phyloP scores from a whole-genome alignment of 2,329 filamentous ascomycete genomes.

The Colletotrichum paranaense region DNA sequence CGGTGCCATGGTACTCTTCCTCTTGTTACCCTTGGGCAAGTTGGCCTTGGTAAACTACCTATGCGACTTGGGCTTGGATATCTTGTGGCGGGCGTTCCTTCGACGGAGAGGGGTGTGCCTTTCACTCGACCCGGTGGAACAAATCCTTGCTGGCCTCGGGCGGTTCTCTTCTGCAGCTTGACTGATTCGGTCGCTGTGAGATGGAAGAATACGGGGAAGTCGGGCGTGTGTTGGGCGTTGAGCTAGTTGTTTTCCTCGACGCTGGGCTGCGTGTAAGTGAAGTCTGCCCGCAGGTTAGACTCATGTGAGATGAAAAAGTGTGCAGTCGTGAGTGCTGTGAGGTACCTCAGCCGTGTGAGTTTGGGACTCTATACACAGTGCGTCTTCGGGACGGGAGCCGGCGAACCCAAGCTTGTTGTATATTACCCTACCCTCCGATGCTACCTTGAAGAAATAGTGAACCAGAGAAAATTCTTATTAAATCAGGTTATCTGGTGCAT shows the following conservation, averaged over 20 bases:
- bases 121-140: background rate
- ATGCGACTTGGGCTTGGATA: background rate
- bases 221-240: background rate
- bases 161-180: background rate
- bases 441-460: background rate
- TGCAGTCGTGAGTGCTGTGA: background rate
- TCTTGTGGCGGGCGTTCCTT: background rate
- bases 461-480: background rate
- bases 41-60: background rate
- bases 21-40: background rate
- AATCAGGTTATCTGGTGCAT: constrained; percentile 3
- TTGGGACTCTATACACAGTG: background rate
- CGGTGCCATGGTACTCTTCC: constrained; percentile 18
- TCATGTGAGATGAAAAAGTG: constrained; percentile 5
- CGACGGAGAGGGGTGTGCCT: background rate
- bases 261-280: constrained; percentile 30
- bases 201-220: background rate
- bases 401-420: constrained; percentile 19
- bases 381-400: constrained; percentile 9
- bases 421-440: constrained; percentile 18
- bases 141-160: background rate
- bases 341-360: constrained; percentile 14
- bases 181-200: background rate
- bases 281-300: background rate
- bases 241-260: background rate